Conservation (phyloP, 2,329 filamentous ascomycete genomes). For the Onygenales sp. region DNA sequence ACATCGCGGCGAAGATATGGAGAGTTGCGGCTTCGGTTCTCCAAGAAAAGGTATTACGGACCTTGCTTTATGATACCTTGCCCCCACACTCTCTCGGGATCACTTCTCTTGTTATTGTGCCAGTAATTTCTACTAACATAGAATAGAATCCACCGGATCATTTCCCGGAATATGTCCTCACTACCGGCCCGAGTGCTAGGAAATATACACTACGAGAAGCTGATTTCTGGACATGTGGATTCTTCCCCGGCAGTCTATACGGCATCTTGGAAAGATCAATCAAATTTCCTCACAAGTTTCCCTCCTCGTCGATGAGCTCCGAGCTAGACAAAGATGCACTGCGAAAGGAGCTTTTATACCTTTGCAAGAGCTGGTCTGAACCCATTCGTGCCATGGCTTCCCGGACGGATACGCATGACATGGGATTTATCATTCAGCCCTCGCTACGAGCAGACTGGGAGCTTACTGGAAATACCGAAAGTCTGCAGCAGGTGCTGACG, state of each 20-base stretch:
- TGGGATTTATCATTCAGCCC: constrained; percentile 44
- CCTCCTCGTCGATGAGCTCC: background rate
- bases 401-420: constrained; percentile 44
- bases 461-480: constrained; percentile 31
- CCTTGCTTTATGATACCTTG: background rate
- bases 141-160: constrained; percentile 7
- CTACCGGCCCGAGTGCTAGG: background rate
- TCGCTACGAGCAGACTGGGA: constrained; percentile 40
- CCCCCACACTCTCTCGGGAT: background rate
- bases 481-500: constrained; percentile 31
- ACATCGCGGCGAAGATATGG: constrained; percentile 1
- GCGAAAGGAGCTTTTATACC: constrained; percentile 11
- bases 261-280: constrained; percentile 3
- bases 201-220: constrained; percentile 9
- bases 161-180: constrained; percentile 9
- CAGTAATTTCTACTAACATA: background rate
- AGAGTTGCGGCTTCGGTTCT: background rate
- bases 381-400: constrained; percentile 27
- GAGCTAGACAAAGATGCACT: background rate
- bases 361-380: constrained; percentile 23
- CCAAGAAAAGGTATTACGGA: background rate
- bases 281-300: constrained; percentile 2
- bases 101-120: background rate
- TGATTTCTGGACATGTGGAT: constrained; percentile 12
- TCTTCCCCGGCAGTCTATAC: constrained; percentile 10